Evolutionary conservation across 176 grass and related monocot species (phyloP), one percentile per base, ranked within the genome.

Genomic region (Rhynchospora pubera): DNA sequence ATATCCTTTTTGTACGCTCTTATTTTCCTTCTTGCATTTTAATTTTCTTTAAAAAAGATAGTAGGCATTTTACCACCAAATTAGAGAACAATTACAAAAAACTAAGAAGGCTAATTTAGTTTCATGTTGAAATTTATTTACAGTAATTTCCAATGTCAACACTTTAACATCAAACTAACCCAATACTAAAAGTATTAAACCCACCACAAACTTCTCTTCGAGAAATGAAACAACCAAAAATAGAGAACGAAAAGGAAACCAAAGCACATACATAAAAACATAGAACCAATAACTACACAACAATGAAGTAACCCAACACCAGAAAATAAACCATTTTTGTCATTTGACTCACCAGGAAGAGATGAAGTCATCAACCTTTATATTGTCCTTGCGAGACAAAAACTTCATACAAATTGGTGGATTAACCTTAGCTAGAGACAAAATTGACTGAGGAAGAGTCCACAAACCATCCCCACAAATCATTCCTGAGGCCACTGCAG

Each of bases 341-440:
- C 10, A 19, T 76, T n/a, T 30, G 11, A 52, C 23, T 55, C 13
- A 76, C 23, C 30, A 76, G 13, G 72, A 16, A 76, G 4, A 8
- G 18, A 87, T 79, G 32, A 87, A 87, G 2, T 0, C 18, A 45
- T 91, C 87, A 7, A 89, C 90, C 52, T 83, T 71, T 30, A 45
- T 22, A 53, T 91, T 91, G 21, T 79, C 4, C 4, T 15, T 12
- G 19, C 90, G 83, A 3, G 90, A 92, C 16, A 92, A 47, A 64
- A 92, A 97, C 81, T 92, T 97, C 94, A 97, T 97, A 69, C 94
- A 97, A 67, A 97, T 97, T 4, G 94, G 94, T 14, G 92, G 94
- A 21, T 97, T 87, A 57, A 94, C 91, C 82, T 91, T 94, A 13
- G 90, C 91, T 26, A 97, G 83, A 2, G 94, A 88, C 14, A 97